phyloP scores from a whole-genome alignment of 1,284 basidiomycete genomes.

The Malassezia japonica region DNA sequence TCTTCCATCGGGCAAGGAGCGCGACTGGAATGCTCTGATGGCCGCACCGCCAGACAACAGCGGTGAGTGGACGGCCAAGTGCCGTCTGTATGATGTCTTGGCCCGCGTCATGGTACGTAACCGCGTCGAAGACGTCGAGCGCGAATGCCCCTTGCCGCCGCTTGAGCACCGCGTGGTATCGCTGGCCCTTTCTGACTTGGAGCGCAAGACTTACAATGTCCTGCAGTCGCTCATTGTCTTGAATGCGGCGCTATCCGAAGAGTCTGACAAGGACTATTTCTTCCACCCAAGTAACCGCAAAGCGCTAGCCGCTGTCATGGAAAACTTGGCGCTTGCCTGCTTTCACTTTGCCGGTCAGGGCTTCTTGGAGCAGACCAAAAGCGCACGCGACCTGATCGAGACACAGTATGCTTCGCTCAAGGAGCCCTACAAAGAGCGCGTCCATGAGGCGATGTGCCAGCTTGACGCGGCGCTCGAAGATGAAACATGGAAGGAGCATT shows the following conservation, averaged over 20 bases:
- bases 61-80: conserved; percentile 11
- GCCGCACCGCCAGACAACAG: neutral
- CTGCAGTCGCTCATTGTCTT: conserved; percentile 17
- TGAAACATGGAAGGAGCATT: conserved; percentile 4
- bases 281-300: conserved; percentile 20
- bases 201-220: conserved; percentile 21
- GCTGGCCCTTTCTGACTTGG: conserved; percentile 4
- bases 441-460: conserved; percentile 9
- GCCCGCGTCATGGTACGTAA: conserved; percentile 21
- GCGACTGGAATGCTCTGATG: conserved; percentile 18
- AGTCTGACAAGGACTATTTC: conserved; percentile 20
- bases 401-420: conserved; percentile 2
- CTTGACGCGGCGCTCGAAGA: conserved; percentile 7
- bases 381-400: conserved; percentile 5
- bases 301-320: conserved; percentile 14
- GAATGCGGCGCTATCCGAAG: conserved; percentile 16
- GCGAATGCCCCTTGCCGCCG: conserved; percentile 18
- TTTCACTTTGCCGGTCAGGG: conserved; percentile 21
- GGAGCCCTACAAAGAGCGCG: neutral
- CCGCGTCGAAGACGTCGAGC: conserved; percentile 18
- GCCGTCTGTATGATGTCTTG: conserved; percentile 15
- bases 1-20: conserved; percentile 4
- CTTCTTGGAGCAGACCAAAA: conserved; percentile 7
- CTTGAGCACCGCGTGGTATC: conserved; percentile 5
- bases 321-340: conserved; percentile 20